These are phyloP conservation scores for Athelia sp. DNA, from an alignment of 1,284 basidiomycete genomes.

Conservation along the genomic window DNA sequence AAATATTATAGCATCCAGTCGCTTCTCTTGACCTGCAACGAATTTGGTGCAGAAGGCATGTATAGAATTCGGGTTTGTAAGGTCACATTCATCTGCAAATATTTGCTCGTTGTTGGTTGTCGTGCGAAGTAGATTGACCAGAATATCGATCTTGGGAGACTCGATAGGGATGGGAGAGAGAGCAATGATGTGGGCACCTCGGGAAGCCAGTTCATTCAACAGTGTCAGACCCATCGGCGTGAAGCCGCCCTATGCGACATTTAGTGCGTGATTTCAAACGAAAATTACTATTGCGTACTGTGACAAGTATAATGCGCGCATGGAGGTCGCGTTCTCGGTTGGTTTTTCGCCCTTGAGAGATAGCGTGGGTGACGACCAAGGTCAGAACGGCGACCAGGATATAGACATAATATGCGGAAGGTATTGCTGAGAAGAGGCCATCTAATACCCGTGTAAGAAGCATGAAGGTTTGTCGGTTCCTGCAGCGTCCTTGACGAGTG, in stretches of 20 bases:
- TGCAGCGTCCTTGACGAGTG: not conserved
- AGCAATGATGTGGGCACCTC: conserved; percentile 73
- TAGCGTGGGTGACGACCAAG: conserved; percentile 44
- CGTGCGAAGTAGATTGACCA: conserved; percentile 58
- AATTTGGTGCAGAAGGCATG: conserved; percentile 64
- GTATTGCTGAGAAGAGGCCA: conserved; percentile 2
- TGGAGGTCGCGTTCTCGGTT: conserved; percentile 69
- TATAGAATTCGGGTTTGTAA: conserved; percentile 57
- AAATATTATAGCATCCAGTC: conserved; percentile 68
- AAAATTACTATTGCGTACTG: conserved; percentile 35
- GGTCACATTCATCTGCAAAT: conserved; percentile 70
- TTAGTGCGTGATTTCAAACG: not conserved
- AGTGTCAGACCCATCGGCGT: conserved; percentile 66
- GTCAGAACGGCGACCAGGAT: conserved; percentile 36
- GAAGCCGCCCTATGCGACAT: conserved; percentile 55
- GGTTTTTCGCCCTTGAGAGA: conserved; percentile 65
- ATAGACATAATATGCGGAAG: conserved; percentile 42
- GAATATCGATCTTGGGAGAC: conserved; percentile 46
- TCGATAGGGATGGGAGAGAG: conserved; percentile 56
- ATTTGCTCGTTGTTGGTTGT: conserved; percentile 70
- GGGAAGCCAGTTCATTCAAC: conserved; percentile 55
- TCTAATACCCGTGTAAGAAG: too few relatives aligned
- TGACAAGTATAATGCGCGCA: conserved; percentile 62
- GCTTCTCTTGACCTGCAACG: conserved; percentile 51
- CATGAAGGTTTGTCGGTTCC: not conserved